These are phyloP conservation scores for Aristolochia fimbriata DNA, from an alignment of 164 flowering plant species.

Conservation along the genomic window DNA sequence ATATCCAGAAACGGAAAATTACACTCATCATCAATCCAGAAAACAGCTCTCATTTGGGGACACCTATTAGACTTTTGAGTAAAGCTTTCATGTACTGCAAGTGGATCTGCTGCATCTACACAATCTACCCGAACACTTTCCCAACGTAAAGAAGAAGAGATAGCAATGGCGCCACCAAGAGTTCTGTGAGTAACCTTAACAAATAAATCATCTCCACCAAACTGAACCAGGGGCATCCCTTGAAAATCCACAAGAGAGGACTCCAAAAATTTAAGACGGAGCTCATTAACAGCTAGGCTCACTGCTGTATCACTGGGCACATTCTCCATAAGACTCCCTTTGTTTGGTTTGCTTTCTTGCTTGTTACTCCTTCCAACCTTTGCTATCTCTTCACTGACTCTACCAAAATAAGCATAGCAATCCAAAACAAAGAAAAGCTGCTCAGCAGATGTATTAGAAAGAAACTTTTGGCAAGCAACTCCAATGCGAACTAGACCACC, in stretches of 20 bases:
- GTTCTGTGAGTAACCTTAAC: conserved; percentile 72
- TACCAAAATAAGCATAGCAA: conserved; percentile 72
- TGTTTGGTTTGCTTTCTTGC: conserved; percentile 13
- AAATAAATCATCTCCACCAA: conserved; percentile 60
- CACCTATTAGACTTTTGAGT: conserved; percentile 27
- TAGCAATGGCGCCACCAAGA: conserved; percentile 87
- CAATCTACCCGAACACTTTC: conserved; percentile 69
- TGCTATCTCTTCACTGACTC: conserved; percentile 65
- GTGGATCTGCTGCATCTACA: conserved; percentile 42
- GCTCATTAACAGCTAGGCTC: conserved; percentile 47
- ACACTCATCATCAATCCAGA: conserved; percentile 64
- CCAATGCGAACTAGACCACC: conserved; percentile 90
- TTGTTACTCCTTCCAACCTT: conserved; percentile 39
- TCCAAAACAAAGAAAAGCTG: conserved; percentile 85
- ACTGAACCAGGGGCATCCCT: conserved; percentile 71
- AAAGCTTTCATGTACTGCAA: conserved; percentile 22
- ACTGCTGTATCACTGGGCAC: conserved; percentile 93
- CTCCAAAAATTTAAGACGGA: conserved; percentile 76
- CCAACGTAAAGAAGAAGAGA: conserved; percentile 71
- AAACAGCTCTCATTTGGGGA: conserved; percentile 64
- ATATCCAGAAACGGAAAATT: conserved; percentile 66
- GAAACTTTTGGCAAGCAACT: conserved; percentile 55
- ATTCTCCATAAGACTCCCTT: conserved; percentile 50
- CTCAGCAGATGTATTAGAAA: conserved; percentile 86
- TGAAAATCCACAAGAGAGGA: conserved; percentile 35